Conservation (phyloP, 345 rosid genomes). For the Eucalyptus regnans region DNA sequence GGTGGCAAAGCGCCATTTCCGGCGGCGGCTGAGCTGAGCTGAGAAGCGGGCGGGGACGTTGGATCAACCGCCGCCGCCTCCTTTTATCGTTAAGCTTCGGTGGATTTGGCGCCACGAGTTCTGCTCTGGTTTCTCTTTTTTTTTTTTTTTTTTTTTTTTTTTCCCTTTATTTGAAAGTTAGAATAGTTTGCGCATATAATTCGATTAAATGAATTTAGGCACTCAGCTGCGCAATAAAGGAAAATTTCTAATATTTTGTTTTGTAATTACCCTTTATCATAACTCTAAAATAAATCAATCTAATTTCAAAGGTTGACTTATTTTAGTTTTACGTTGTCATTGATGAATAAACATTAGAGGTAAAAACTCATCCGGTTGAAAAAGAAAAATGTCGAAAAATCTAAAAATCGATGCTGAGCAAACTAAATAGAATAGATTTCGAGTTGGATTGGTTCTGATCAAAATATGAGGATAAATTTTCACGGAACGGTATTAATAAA, state of each 20-base stretch:
- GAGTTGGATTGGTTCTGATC: not conserved
- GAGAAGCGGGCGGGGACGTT: not conserved
- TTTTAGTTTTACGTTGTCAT: too few species aligned
- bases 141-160: not conserved
- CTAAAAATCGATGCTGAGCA: not conserved
- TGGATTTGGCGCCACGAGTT: conserved; percentile 1
- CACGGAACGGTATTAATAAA: not conserved
- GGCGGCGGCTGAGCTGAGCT: not conserved
- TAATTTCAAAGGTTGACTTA: accelerated
- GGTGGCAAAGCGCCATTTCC: not conserved
- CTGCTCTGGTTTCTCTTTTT: not conserved
- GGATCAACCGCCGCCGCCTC: not conserved
- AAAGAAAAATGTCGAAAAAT: not conserved
- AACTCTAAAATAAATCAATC: too few species aligned
- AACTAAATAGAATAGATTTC: not conserved
- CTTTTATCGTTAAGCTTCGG: not conserved
- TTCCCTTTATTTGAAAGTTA: not conserved
- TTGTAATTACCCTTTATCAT: not conserved
- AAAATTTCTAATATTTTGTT: too few species aligned
- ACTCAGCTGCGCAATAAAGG: not conserved
- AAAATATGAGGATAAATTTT: not conserved
- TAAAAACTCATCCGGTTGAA: accelerated
- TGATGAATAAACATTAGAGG: too few species aligned
- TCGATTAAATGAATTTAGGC: not conserved
- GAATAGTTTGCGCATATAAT: not conserved